Base-by-base conservation (phyloP, 352 stramenopile species). In the Phytopythium delawarense region DNA sequence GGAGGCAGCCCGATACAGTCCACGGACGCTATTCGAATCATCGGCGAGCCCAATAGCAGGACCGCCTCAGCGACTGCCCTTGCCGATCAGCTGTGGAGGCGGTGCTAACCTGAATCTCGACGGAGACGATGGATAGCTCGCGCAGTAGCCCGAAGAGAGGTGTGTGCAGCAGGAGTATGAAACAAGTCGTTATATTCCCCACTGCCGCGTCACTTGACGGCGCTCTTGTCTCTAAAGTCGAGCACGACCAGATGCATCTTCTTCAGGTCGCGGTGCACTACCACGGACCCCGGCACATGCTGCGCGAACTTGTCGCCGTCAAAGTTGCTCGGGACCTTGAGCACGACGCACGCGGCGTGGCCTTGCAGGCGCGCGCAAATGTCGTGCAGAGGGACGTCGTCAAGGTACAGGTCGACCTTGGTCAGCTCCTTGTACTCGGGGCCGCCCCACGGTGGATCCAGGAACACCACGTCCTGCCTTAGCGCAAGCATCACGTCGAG, bases 261-360 rank as follows among this genome's bases (percentile, higher is more conserved):
- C 61, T 89, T 88, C 12, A 92, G 78, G 49, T 91, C 78, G 20
- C 78, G 77, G 0, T 78, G 70, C 23, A 89, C 84, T 1, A 68
- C 69, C 16, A 92, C 81, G 1, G 68, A 71, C 16, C 84, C 84
- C 0, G 79, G 81, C 7, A 92, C 81, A 30, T 73, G 62, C 37
- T 67, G 60, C 1, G 84, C 74, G 56, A 94, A 91, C 62, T 88
- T 89, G 3, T 79, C 78, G 23, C 81, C 70, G 63, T 94, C 83
- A 64, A 92, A 94, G 62, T 94, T 94, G 20, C 71, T 89, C 18
- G 86, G 86, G 39, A 92, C 83, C 55, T 94, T 94, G 46, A 94
- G 62, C 30, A 92, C 71, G n/a, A 92, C 71, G 50, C 77, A 81
- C 62, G 87, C 72, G 45, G 80, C 60, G 28, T 63, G 69, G 6